These are phyloP conservation scores for Pseudogymnoascus sp. DNA, from an alignment of 2,329 filamentous ascomycete genomes.

Conservation along the genomic window DNA sequence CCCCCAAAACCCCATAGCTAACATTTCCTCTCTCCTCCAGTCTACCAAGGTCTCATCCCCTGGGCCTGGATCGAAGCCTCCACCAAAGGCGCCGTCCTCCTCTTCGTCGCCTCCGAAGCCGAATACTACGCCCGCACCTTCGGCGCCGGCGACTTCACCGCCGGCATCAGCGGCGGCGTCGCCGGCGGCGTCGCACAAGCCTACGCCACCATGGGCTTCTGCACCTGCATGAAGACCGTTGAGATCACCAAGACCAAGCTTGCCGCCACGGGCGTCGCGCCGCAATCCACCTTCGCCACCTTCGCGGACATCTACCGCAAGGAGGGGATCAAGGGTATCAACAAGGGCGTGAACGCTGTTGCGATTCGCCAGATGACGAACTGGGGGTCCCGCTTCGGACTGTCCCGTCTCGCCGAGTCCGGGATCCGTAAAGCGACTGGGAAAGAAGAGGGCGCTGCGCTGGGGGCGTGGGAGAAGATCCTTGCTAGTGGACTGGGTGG, in stretches of 20 bases:
- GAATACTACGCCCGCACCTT: constrained; percentile 84
- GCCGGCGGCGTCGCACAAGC: constrained; percentile 92
- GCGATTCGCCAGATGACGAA: constrained; percentile 99
- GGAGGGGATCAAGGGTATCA: constrained; percentile 92
- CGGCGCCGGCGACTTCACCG: constrained; percentile 78
- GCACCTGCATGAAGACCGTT: constrained; percentile 99
- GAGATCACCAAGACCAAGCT: constrained; percentile 99
- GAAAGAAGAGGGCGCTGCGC: constrained; percentile 73
- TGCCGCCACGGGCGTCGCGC: constrained; percentile 71
- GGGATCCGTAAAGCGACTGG: constrained; percentile 70
- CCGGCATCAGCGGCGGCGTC: constrained; percentile 87
- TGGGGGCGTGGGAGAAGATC: constrained; percentile 79
- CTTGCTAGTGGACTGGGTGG: constrained; percentile 78
- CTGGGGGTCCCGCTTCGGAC: constrained; percentile 94
- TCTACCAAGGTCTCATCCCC: constrained; percentile 98
- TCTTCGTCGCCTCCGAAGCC: constrained; percentile 97
- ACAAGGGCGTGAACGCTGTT: constrained; percentile 97
- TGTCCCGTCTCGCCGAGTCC: constrained; percentile 83
- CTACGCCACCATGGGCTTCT: constrained; percentile 99
- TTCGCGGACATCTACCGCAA: constrained; percentile 96
- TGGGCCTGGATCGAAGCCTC: constrained; percentile 99
- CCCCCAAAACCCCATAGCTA: constrained; percentile 15
- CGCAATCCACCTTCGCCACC: constrained; percentile 83
- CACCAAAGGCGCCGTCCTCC: constrained; percentile 96
- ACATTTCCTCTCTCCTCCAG: constrained; percentile 40